These are phyloP conservation scores for Solanum gracilifrons DNA, from an alignment of 257 asterid species.

Conservation along the genomic window DNA sequence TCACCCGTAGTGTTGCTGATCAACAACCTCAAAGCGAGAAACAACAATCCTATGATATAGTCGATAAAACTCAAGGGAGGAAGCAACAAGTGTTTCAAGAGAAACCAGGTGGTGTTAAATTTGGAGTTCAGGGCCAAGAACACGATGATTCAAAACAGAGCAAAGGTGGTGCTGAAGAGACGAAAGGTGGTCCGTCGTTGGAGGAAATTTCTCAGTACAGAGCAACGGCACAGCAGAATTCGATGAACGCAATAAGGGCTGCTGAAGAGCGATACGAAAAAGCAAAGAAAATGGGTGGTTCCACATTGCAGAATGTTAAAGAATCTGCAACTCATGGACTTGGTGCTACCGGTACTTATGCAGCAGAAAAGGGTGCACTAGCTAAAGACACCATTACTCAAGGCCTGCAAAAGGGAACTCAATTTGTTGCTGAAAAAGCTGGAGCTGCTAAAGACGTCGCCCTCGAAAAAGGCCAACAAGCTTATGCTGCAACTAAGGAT, in stretches of 20 bases:
- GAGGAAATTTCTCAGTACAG: slow-evolving; percentile 46
- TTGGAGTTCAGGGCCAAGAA: background rate
- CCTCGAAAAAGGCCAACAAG: slow-evolving; percentile 16
- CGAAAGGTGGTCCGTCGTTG: slow-evolving; percentile 12
- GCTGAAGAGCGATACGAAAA: slow-evolving; percentile 34
- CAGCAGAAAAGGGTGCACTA: slow-evolving; percentile 11
- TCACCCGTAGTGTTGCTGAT: background rate
- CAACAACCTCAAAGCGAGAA: background rate
- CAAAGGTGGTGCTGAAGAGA: background rate
- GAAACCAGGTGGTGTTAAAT: background rate
- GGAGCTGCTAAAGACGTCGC: slow-evolving; percentile 17
- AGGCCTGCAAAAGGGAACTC: background rate
- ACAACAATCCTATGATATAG: background rate
- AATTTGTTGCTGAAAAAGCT: slow-evolving; percentile 3
- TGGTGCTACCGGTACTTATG: background rate
- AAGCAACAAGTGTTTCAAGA: background rate
- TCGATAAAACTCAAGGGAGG: background rate
- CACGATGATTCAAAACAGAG: background rate
- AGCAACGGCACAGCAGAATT: slow-evolving; percentile 52
- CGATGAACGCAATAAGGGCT: slow-evolving; percentile 35
- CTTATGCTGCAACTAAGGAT: background rate
- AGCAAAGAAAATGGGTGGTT: slow-evolving; percentile 9
- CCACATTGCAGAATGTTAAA: slow-evolving; percentile 1
- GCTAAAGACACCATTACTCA: slow-evolving; percentile 2
- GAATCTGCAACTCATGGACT: slow-evolving; percentile 6